Percentiles rank a stretch among this genome's conserved stretches.
Conservation (phyloP, 2,329 filamentous ascomycete species). For the Aaosphaeria arxii region DNA sequence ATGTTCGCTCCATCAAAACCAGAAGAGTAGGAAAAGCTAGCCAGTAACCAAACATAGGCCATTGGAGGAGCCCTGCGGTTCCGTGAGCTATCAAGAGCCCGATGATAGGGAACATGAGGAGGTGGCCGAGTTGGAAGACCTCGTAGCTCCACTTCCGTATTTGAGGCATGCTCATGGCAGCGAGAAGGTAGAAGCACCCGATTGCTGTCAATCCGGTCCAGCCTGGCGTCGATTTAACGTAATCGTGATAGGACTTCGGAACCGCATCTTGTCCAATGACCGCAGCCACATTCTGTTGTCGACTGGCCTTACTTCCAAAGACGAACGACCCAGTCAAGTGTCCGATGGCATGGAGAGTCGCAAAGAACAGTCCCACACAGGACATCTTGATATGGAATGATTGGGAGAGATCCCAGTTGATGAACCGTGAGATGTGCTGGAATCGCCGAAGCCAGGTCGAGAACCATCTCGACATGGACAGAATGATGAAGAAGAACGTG, state of each 20-base stretch:
- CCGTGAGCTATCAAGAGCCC: conserved; percentile 56
- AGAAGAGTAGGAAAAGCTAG: conserved; percentile 54
- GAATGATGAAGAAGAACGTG: conserved; percentile 57
- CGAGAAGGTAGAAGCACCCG: conserved; percentile 50
- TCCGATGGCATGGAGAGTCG: conserved; percentile 53
- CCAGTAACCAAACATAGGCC: conserved; percentile 57
- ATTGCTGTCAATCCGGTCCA: conserved; percentile 52
- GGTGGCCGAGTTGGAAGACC: conserved; percentile 55
- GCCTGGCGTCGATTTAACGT: conserved; percentile 48
- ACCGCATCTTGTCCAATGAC: conserved; percentile 46
- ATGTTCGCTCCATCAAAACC: conserved; percentile 48
- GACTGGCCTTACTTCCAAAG: conserved; percentile 45
- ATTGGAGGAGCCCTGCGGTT: conserved; percentile 49
- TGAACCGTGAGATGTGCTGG: conserved; percentile 52
- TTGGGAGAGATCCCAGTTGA: conserved; percentile 58
- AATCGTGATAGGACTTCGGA: conserved; percentile 46
- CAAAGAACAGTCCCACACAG: conserved; percentile 49
- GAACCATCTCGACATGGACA: conserved; percentile 58
- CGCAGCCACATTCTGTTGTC: conserved; percentile 45
- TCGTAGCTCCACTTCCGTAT: conserved; percentile 55
- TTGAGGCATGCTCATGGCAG: conserved; percentile 49
- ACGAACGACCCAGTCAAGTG: conserved; percentile 54
- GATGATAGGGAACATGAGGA: conserved; percentile 59
- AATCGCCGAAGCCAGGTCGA: conserved; percentile 53
- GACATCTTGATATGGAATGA: conserved; percentile 57